phyloP scores from a whole-genome alignment of 257 asterid species.

The Paulownia fortunei region DNA sequence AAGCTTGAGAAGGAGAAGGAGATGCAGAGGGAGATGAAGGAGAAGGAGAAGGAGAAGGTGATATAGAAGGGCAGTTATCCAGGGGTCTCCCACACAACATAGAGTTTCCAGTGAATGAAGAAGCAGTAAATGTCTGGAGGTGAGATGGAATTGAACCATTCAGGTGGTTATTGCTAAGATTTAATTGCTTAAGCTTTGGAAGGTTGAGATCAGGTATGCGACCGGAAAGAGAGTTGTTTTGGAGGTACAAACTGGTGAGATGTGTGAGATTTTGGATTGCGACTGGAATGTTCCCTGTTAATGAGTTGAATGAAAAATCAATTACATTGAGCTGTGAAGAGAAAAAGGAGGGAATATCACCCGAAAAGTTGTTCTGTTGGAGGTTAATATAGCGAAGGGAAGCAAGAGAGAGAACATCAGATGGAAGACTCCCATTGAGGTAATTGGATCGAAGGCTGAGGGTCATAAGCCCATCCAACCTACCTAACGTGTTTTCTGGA shows the following conservation, averaged over 20 bases:
- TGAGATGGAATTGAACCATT: slow-evolving; percentile 72
- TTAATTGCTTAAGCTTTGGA: slow-evolving; percentile 56
- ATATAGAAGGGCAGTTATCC: slow-evolving; percentile 44
- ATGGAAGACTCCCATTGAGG: slow-evolving; percentile 65
- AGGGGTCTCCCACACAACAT: slow-evolving; percentile 71
- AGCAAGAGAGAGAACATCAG: slow-evolving; percentile 65
- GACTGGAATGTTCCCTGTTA: slow-evolving; percentile 60
- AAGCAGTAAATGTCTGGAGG: slow-evolving; percentile 56
- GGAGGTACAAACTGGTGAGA: slow-evolving; percentile 61
- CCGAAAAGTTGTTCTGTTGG: slow-evolving; percentile 64
- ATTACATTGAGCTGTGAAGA: slow-evolving; percentile 58
- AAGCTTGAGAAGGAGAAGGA: slow-evolving; percentile 32
- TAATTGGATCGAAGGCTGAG: slow-evolving; percentile 73
- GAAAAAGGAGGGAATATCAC: slow-evolving; percentile 54
- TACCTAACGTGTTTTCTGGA: slow-evolving; percentile 65
- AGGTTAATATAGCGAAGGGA: slow-evolving; percentile 67
- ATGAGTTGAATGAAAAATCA: slow-evolving; percentile 72
- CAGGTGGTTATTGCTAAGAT: slow-evolving; percentile 63
- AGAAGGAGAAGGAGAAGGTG: slow-evolving; percentile 56
- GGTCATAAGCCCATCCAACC: slow-evolving; percentile 61
- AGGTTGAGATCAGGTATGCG: slow-evolving; percentile 60
- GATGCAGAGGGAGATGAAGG: slow-evolving; percentile 39
- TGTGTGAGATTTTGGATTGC: slow-evolving; percentile 47
- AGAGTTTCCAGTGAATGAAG: slow-evolving; percentile 72
- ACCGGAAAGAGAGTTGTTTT: slow-evolving; percentile 71